Evolutionary conservation across 2,329 filamentous ascomycete species (phyloP).

Genomic region (Aspergillus intermedius): DNA sequence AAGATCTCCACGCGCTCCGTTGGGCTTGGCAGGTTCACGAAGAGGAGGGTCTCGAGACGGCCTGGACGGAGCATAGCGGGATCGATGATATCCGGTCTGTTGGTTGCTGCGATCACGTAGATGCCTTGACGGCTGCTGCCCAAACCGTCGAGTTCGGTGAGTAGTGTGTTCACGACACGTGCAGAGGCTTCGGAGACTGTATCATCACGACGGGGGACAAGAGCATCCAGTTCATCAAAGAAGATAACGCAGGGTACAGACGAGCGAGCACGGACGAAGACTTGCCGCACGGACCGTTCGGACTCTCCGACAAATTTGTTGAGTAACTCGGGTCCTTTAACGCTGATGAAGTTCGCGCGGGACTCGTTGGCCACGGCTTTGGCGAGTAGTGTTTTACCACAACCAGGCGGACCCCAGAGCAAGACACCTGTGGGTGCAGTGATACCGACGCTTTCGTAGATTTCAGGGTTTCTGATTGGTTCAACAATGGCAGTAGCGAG

Average conservation of each 20-base stretch:
- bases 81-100: slow-evolving; percentile 93
- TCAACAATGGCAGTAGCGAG: slow-evolving; percentile 81
- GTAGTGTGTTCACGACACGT: slow-evolving; percentile 86
- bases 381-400: slow-evolving; percentile 91
- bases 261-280: slow-evolving; percentile 80
- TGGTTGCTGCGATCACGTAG: slow-evolving; percentile 91
- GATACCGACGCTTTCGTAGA: slow-evolving; percentile 71
- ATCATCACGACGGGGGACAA: slow-evolving; percentile 78
- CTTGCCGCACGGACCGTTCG: slow-evolving; percentile 83
- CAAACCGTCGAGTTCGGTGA: slow-evolving; percentile 89
- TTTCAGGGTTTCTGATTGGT: slow-evolving; percentile 74
- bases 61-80: slow-evolving; percentile 89
- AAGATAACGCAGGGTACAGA: slow-evolving; percentile 91
- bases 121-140: slow-evolving; percentile 69
- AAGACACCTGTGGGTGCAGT: slow-evolving; percentile 77
- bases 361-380: slow-evolving; percentile 95
- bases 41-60: slow-evolving; percentile 78
- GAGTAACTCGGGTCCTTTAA: slow-evolving; percentile 90
- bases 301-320: slow-evolving; percentile 98
- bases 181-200: slow-evolving; percentile 73
- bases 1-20: slow-evolving; percentile 82
- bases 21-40: slow-evolving; percentile 75
- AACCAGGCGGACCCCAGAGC: slow-evolving; percentile 93
- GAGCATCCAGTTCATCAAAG: slow-evolving; percentile 93
- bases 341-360: slow-evolving; percentile 94